Evolutionary conservation across 1,139 yeast genomes (phyloP).

Genomic region (Groenewaldozyma sp.): DNA sequence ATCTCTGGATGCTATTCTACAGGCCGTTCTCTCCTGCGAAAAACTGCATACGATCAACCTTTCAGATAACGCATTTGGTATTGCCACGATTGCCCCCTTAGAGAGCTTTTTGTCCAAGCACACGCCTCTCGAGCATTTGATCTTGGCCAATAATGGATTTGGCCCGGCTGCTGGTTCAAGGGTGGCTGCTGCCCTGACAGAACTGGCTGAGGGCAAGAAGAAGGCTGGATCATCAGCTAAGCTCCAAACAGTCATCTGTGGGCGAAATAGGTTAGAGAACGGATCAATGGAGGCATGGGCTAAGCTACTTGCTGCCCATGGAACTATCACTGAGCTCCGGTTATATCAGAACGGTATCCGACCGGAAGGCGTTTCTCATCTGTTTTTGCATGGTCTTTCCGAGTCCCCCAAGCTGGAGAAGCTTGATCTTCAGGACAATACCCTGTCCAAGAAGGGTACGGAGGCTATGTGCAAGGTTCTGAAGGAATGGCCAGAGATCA

Average conservation of each 20-base stretch:
- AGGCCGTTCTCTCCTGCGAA: slow-evolving; percentile 60
- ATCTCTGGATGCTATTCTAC: slow-evolving; percentile 62
- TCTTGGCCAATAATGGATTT: slow-evolving; percentile 89
- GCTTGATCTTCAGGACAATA: slow-evolving; percentile 89
- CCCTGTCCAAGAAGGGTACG: slow-evolving; percentile 82
- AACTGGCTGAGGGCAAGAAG: slow-evolving; percentile 57
- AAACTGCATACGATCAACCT: slow-evolving; percentile 66
- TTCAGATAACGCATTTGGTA: slow-evolving; percentile 94
- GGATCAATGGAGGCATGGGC: slow-evolving; percentile 64
- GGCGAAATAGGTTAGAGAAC: slow-evolving; percentile 91
- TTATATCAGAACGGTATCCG: slow-evolving; percentile 95
- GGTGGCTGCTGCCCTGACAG: slow-evolving; percentile 75
- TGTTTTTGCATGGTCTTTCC: slow-evolving; percentile 64
- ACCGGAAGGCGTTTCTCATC: slow-evolving; percentile 77
- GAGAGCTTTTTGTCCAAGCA: slow-evolving; percentile 72
- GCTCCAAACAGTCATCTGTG: slow-evolving; percentile 79
- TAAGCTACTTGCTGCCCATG: slow-evolving; percentile 69
- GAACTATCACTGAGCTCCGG: slow-evolving; percentile 60
- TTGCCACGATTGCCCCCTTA: slow-evolving; percentile 86
- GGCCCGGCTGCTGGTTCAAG: slow-evolving; percentile 97
- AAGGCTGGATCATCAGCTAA: slow-evolving; percentile 33
- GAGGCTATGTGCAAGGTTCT: slow-evolving; percentile 56
- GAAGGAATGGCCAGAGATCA: slow-evolving; percentile 46
- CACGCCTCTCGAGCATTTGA: slow-evolving; percentile 70
- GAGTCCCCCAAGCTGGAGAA: slow-evolving; percentile 51